Evolutionary conservation across 1,284 basidiomycete species (phyloP).

Genomic region (Leucocoprinus gongylophorus): DNA sequence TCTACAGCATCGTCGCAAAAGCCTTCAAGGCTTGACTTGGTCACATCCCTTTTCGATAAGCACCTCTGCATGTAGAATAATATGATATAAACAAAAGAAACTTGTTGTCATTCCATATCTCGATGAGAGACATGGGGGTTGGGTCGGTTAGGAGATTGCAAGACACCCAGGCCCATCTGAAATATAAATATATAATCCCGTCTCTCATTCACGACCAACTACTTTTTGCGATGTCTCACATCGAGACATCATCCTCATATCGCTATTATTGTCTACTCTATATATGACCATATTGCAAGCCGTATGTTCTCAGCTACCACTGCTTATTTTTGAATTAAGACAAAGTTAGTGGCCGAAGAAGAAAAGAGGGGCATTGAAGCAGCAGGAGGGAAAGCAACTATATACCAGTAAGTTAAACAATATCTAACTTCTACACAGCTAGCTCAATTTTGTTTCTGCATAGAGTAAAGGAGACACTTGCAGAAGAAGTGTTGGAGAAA

Average conservation of each 20-base stretch:
- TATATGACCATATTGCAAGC: constrained; percentile 75
- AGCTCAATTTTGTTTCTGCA: background rate
- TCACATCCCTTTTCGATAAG: too few relatives aligned
- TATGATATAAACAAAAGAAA: too few relatives aligned
- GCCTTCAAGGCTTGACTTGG: constrained; percentile 17
- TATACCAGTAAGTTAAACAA: constrained; percentile 58
- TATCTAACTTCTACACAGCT: too few relatives aligned
- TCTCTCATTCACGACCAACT: too few relatives aligned
- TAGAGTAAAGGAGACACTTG: constrained; percentile 79
- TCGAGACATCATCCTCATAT: constrained; percentile 20
- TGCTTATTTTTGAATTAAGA: background rate
- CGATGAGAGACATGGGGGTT: too few relatives aligned
- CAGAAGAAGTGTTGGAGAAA: constrained; percentile 67
- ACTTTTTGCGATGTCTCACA: constrained; percentile 14
- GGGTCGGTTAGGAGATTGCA: too few relatives aligned
- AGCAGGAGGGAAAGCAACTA: constrained; percentile 65
- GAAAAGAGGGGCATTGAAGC: constrained; percentile 66
- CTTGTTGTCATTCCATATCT: too few relatives aligned
- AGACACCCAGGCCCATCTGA: too few relatives aligned
- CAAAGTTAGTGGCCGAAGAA: constrained; percentile 57
- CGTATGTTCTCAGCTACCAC: constrained; percentile 33
- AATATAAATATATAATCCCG: too few relatives aligned
- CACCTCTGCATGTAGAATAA: too few relatives aligned
- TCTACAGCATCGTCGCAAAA: constrained; percentile 46
- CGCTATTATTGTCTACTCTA: constrained; percentile 77